phyloP scores from a whole-genome alignment of 106 monocot genomes.

The Phalaenopsis equestris region DNA sequence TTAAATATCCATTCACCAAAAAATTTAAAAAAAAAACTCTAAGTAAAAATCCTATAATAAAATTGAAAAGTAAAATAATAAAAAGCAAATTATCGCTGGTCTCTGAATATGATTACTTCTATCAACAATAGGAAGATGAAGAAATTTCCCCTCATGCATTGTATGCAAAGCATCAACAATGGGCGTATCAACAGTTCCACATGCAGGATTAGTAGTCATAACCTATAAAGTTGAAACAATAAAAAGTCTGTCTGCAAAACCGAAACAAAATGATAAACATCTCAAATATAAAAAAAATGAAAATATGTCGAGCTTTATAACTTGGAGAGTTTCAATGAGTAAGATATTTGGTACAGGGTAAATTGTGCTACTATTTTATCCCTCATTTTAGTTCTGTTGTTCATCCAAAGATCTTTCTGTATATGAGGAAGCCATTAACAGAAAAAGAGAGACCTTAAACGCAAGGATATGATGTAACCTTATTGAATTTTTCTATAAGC shows the following conservation, averaged over 20 bases:
- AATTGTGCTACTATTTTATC: background rate
- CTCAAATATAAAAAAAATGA: background rate
- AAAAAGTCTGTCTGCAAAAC: background rate
- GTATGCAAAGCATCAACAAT: slow-evolving; percentile 53
- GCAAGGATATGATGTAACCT: background rate
- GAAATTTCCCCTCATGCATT: slow-evolving; percentile 57
- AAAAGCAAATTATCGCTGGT: background rate
- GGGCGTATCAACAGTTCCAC: slow-evolving; percentile 39
- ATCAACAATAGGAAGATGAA: slow-evolving; percentile 49
- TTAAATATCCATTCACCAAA: background rate
- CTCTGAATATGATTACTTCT: slow-evolving; percentile 26
- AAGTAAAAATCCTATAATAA: background rate
- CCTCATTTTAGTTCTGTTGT: background rate
- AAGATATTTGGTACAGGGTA: background rate
- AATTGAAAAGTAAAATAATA: background rate
- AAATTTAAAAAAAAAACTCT: background rate
- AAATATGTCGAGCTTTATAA: background rate
- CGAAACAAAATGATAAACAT: background rate
- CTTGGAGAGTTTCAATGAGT: background rate
- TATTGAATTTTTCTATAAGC: background rate
- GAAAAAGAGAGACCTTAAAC: background rate
- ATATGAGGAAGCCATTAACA: background rate
- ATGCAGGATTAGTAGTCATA: slow-evolving; percentile 48
- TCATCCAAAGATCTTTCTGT: background rate
- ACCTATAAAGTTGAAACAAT: slow-evolving; percentile 16